Base-by-base conservation (phyloP, 2,329 filamentous ascomycete genomes). In the Colletotrichum musae region DNA sequence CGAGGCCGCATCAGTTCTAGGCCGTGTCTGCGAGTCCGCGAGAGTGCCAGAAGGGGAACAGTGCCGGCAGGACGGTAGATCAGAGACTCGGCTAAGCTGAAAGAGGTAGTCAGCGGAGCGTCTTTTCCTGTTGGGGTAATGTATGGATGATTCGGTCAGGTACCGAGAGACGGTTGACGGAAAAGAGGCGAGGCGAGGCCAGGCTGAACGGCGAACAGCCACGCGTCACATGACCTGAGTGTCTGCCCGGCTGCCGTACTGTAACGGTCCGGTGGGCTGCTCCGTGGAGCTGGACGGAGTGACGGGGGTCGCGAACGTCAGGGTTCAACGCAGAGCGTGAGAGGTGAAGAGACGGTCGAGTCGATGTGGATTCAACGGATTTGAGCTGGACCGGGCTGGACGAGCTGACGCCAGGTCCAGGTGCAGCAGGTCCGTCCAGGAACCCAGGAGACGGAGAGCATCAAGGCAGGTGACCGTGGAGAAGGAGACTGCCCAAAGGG, bases 141-240 rank as follows among this genome's bases (percentile, higher is more conserved):
- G 28, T 58, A 24, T 36, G 65, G 65, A 18, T 13, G 6, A 45
- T 36, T 64, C 65, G 65, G 65, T 50, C 65, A 68, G 65, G 65
- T 54, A 68, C 65, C 65, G 65, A 68, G 50, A 64, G 65, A 68
- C 65, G 60, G 65, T 64, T 64, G 60, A 68, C 65, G 65, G 60
- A 48, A 68, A 68, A 68, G 10, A 32, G 54, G 58, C 58, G 58
- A 60, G 58, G 21, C 24, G 48, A 26, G 58, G 48, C 60, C 21
- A 50, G 47, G 47, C 21, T 18, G 47, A 43, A 59, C 24, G 56
- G 56, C 56, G 56, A 36, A 47, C 28, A 28, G 41, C 24, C 41
- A 47, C 13, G 24, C 45, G n/a, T 61, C 58, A 61, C 58, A 61
- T 61, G 58, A 61, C 48, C 36, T 10, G 32, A 7, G 32, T 12